Evolutionary conservation across 1,284 basidiomycete genomes (phyloP), one percentile per base, ranked within the genome.

Genomic region (Irpex rosettiformis): DNA sequence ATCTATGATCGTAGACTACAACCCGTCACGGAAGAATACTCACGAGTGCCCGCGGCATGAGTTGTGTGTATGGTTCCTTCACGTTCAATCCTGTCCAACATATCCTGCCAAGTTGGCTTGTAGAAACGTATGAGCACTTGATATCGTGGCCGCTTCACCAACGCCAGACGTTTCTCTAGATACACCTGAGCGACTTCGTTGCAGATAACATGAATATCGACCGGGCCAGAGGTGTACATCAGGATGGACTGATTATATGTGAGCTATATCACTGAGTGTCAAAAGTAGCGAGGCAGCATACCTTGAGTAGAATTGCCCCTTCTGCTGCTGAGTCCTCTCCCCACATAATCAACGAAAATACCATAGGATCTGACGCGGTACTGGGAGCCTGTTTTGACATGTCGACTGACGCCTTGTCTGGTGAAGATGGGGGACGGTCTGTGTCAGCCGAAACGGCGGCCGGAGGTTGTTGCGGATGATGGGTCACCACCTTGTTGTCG

Each of bases 141-240:
- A 58, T 74, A 69, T 4, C 66, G 58, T 1, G 78, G 78, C 4
- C 68, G 72, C 10, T 64, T 69, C 25, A 81, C 65, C 30, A 79
- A 72, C 7, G 66, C 57, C 27, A 79, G 59, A 2, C 78, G 71
- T 8, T 61, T 62, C 55, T 76, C 71, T 3, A 80, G 65, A 55
- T 74, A 72, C 4, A 64, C 56, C 58, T 77, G 72, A 0, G 78
- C 77, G 4, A 52, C 62, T 29, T 75, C 71, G 61, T 80, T 77
- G 59, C 77, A 79, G 29, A 80, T 72, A 58, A 80, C 76, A 62
- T 81, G 78, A 58, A 80, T 73, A n/a, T 78, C 71, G 6, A 76
- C 67, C 13, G 79, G 77, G 47, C 68, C 69, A 27, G 73, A 73
- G 48, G 68, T 75, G 60, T 81, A 79, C 65, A 81, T 73, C 8